Base-by-base conservation (phyloP, 352 stramenopile species). In the Globisporangium viniferum region DNA sequence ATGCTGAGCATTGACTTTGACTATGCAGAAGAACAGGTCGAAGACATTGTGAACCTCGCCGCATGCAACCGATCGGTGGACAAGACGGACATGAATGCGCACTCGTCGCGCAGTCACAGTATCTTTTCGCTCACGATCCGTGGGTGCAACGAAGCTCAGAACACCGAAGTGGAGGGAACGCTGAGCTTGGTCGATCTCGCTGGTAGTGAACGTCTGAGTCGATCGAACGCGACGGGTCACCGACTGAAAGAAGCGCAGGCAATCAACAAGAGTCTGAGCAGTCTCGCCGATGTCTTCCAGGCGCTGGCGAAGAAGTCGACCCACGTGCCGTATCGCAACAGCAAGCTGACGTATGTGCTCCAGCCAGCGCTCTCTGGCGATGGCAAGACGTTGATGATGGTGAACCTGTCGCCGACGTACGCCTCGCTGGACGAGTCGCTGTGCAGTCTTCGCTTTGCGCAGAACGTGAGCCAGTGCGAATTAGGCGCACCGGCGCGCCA, bases 331-430 rank as follows among this genome's bases (percentile, higher is more conserved):
- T 99, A 99, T 84, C 85, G 98, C 58, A 99, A 99, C 80, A 98
- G 90, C 46, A 99, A 99, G 77, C 84, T 99, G 24, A 99, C 98
- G 27, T 99, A 99, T 76, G 89, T 99, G 46, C 86, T 99, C 24
- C 97, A 99, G 82, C 97, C 98, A 59, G 98, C 96, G 68, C 89
- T 99, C 6, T 98, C 95, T 68, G 98, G 98, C 10, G 97, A 99
- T 80, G 97, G 98, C 49, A 99, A 99, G 84, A 99, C 97, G 68
- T 84, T 99, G 48, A 99, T 99, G 98, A 99, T 99, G 88, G 97
- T 99, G 49, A 99, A 99, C 75, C 77, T 99, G 31, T 99, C 94
- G 72, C 98, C 98, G 3, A 99, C 97, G 22, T 85, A 92, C 33
- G 81, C 88, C 54, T 99, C 96, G 64, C 82, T 98, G 41, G 89